Conservation (phyloP, 345 rosid species). For the Populus ilicifolia region DNA sequence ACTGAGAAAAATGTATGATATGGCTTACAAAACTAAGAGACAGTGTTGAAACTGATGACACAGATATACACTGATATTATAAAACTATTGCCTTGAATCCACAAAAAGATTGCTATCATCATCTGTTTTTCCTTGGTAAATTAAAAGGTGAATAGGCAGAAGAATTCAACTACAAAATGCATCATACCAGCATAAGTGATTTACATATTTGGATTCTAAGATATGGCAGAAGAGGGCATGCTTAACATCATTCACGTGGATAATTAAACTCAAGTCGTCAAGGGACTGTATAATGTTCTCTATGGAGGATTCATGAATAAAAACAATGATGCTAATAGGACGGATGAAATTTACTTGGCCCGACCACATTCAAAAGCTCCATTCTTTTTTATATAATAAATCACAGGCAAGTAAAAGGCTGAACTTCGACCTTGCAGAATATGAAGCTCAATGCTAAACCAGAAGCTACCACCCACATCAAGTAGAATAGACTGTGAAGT, state of each 20-base stretch:
- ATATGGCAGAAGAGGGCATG: not conserved
- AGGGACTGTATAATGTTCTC: not conserved
- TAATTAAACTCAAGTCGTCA: not conserved
- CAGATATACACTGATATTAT: not conserved
- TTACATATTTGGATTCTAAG: not conserved
- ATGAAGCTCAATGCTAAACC: not conserved
- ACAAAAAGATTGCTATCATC: not conserved
- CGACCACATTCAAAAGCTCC: not conserved
- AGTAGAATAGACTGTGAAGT: not conserved
- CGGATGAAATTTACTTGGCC: not conserved
- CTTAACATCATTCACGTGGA: not conserved
- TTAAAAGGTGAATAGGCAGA: not conserved
- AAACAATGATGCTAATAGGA: not conserved
- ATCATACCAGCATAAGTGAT: not conserved
- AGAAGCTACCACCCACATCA: not conserved
- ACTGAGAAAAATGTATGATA: not conserved
- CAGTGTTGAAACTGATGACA: not conserved
- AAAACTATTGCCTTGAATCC: not conserved
- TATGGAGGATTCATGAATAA: not conserved
- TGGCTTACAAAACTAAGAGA: not conserved
- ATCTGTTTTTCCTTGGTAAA: no score
- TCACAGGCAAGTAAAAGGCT: not conserved
- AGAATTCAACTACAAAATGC: not conserved
- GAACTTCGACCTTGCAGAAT: not conserved
- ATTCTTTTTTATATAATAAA: not conserved